phyloP scores from a whole-genome alignment of 768 basidiomycete species.

The Mycena rebaudengoi region DNA sequence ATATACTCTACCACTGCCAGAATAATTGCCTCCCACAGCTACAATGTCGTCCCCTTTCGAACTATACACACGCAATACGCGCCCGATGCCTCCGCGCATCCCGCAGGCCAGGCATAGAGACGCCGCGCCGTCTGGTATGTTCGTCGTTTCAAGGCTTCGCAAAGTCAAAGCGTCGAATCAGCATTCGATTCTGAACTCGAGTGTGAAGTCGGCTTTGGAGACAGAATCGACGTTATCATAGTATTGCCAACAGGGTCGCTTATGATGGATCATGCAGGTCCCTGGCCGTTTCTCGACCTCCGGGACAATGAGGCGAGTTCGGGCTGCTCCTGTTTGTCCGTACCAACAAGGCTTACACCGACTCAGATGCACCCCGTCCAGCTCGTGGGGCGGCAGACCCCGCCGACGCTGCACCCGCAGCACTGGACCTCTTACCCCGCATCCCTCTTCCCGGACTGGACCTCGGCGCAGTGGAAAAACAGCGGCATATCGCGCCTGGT shows the following conservation, averaged over 20 bases:
- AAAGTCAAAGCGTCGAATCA: no score
- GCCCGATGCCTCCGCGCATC: conserved; percentile 26
- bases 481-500: conserved; percentile 46
- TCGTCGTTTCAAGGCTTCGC: no score
- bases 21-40: no score
- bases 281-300: conserved; percentile 55
- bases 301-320: conserved; percentile 31
- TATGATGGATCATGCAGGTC: no score
- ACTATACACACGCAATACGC: conserved; percentile 15
- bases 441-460: conserved; percentile 68
- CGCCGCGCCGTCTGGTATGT: conserved; percentile 47
- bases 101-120: conserved; percentile 40
- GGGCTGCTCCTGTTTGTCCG: not conserved
- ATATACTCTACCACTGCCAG: no score
- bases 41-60: conserved; percentile 19
- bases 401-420: no score
- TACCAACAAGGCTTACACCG: not conserved
- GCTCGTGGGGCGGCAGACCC: no score
- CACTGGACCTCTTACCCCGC: conserved; percentile 55
- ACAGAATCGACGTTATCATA: no score
- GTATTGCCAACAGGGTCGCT: no score
- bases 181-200: no score
- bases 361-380: conserved; percentile 32
- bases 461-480: conserved; percentile 49
- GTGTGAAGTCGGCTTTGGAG: no score